A percentile compares a stretch with the other conserved stretches of the same genome.
Evolutionary conservation across 345 rosid species (phyloP).

Genomic region (Gossypium stocksii): DNA sequence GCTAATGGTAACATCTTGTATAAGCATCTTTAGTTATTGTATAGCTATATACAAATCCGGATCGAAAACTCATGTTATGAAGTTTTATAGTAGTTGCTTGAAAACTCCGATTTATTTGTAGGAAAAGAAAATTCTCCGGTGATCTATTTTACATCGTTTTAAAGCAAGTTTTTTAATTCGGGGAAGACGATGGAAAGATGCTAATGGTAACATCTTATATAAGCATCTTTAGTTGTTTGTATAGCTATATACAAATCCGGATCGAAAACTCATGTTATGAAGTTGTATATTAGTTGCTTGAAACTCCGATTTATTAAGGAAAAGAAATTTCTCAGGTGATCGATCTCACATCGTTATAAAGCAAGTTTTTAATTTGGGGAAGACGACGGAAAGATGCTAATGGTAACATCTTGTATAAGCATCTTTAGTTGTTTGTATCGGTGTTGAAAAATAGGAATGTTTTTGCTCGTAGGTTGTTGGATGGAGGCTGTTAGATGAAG

Average conservation of each 20-base stretch:
- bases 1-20: background rate
- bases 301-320: too few species aligned
- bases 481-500: constrained; percentile 82
- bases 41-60: background rate
- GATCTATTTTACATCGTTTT: too few species aligned
- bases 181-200: background rate
- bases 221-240: background rate
- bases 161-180: background rate
- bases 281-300: too few species aligned
- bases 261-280: too few species aligned
- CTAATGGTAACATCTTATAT: background rate
- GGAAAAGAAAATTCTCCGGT: too few species aligned
- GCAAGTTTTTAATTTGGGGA: background rate
- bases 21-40: background rate
- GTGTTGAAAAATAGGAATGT: background rate
- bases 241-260: background rate
- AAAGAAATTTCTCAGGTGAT: too few species aligned
- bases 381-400: background rate
- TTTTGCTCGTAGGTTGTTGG: constrained; percentile 56
- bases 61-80: too few species aligned
- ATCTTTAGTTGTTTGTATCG: background rate
- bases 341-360: too few species aligned
- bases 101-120: too few species aligned
- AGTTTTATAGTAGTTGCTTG: too few species aligned
- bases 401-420: background rate